Evolutionary conservation across 495 filamentous ascomycete genomes (phyloP).

Genomic region (Aspergillus panamensis): DNA sequence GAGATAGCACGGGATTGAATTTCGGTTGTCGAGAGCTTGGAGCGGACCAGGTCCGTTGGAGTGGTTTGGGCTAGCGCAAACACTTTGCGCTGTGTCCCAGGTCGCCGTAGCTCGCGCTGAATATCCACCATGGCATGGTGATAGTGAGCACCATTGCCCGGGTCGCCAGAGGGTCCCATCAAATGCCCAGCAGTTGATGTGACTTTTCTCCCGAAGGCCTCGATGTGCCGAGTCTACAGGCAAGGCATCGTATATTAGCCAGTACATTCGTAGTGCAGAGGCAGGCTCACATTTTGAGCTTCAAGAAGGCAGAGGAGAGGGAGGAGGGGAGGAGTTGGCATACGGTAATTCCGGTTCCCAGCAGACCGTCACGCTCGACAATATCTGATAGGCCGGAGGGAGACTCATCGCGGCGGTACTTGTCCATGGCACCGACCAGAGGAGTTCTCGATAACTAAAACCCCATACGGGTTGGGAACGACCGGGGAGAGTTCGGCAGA

Average conservation of each 20-base stretch:
- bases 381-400: constrained; percentile 47
- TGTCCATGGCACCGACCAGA: constrained; percentile 42
- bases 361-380: constrained; percentile 46
- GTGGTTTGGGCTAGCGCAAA: constrained; percentile 85
- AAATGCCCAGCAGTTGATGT: constrained; percentile 89
- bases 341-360: constrained; percentile 55
- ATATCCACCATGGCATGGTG: constrained; percentile 84
- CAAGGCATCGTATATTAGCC: background rate
- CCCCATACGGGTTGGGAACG: constrained; percentile 28
- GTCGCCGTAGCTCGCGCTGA: constrained; percentile 79
- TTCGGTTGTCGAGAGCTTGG: constrained; percentile 83
- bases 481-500: constrained; percentile 1
- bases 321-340: constrained; percentile 17
- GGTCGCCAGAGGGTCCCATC: constrained; percentile 66
- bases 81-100: constrained; percentile 78
- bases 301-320: background rate
- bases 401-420: constrained; percentile 44
- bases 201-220: constrained; percentile 92
- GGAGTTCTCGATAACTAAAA: constrained; percentile 25
- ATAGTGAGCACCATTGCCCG: constrained; percentile 56
- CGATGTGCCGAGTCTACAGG: constrained; percentile 74
- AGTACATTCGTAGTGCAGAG: background rate
- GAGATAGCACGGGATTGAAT: constrained; percentile 92
- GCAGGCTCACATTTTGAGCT: background rate
- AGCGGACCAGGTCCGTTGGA: constrained; percentile 88